Conservation (phyloP, 2,329 filamentous ascomycete genomes). For the Fusarium xylarioides region DNA sequence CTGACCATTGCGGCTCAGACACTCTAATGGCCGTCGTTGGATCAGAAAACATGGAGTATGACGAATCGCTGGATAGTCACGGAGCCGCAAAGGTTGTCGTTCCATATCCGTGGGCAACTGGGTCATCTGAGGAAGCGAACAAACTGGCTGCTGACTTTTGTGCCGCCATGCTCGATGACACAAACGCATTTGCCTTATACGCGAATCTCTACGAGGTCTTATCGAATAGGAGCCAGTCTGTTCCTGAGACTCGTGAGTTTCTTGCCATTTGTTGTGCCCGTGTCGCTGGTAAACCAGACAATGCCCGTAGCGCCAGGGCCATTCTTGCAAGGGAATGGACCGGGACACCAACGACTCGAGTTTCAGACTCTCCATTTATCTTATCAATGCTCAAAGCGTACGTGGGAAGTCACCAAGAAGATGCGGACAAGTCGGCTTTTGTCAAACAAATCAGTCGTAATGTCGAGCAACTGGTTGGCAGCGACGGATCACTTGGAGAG, state of each 20-base stretch:
- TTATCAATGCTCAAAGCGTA: constrained; percentile 31
- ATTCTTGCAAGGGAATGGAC: constrained; percentile 16
- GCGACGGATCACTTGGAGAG: constrained; percentile 8
- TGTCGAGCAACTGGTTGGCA: constrained; percentile 12
- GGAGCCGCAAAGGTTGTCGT: background rate
- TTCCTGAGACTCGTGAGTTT: constrained; percentile 5
- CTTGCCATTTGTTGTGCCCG: constrained; percentile 35
- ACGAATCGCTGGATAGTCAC: background rate
- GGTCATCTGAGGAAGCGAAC: constrained; percentile 18
- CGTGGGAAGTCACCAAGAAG: constrained; percentile 23
- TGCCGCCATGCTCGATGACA: constrained; percentile 38
- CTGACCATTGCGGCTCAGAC: background rate
- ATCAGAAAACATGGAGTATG: constrained; percentile 13
- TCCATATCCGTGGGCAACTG: constrained; percentile 27
- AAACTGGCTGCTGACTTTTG: constrained; percentile 43
- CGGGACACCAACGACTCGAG: background rate
- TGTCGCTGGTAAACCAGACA: constrained; percentile 28
- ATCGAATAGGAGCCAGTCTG: background rate
- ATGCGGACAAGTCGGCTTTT: background rate
- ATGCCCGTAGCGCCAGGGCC: constrained; percentile 20
- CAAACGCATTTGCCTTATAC: constrained; percentile 37
- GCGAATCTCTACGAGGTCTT: constrained; percentile 17
- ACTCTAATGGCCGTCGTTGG: background rate
- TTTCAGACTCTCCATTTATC: constrained; percentile 17
- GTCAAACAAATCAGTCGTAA: constrained; percentile 5